Evolutionary conservation across 164 flowering plant species (phyloP).

Genomic region (Dillenia suffruticosa): DNA sequence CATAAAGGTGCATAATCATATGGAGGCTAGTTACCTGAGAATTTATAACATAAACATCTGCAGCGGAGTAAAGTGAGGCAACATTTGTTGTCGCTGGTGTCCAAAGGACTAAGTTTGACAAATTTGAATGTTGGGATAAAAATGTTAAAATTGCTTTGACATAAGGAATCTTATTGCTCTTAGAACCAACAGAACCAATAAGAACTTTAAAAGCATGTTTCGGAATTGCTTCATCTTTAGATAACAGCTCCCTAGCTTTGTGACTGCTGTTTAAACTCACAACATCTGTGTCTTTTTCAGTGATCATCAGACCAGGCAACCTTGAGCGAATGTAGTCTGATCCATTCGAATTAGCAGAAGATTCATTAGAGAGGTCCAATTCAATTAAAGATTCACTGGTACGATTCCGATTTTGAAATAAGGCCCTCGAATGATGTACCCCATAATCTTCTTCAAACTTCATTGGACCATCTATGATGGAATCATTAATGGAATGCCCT

Average conservation of each 20-base stretch:
- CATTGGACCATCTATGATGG: conserved; percentile 15
- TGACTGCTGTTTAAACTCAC: conserved; percentile 5
- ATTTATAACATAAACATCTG: conserved; percentile 85
- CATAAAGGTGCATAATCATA: too few species aligned
- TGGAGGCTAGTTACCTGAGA: conserved; percentile 52
- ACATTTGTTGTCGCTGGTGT: conserved; percentile 92
- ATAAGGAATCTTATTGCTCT: conserved; percentile 82
- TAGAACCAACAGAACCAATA: conserved; percentile 95
- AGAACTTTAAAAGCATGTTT: conserved; percentile 57
- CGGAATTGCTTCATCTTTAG: conserved; percentile 21
- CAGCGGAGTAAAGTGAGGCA: conserved; percentile 94
- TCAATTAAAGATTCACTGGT: conserved; percentile 12
- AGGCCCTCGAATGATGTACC: conserved; percentile 40
- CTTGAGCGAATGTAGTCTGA: conserved; percentile 6
- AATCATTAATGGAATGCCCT: conserved; percentile 16
- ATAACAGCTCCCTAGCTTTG: conserved; percentile 24
- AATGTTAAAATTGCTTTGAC: conserved; percentile 65
- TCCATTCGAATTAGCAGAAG: conserved; percentile 10
- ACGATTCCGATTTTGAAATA: conserved; percentile 30
- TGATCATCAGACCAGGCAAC: conserved; percentile 2
- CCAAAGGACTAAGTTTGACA: conserved; percentile 83
- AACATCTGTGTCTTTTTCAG: conserved; percentile 7
- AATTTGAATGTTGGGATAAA: conserved; percentile 53
- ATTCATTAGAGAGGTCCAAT: conserved; percentile 5
- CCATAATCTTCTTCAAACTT: conserved; percentile 16